Evolutionary conservation across 331 rosid species (phyloP).

Genomic region (Rhamnella rubrinervis): DNA sequence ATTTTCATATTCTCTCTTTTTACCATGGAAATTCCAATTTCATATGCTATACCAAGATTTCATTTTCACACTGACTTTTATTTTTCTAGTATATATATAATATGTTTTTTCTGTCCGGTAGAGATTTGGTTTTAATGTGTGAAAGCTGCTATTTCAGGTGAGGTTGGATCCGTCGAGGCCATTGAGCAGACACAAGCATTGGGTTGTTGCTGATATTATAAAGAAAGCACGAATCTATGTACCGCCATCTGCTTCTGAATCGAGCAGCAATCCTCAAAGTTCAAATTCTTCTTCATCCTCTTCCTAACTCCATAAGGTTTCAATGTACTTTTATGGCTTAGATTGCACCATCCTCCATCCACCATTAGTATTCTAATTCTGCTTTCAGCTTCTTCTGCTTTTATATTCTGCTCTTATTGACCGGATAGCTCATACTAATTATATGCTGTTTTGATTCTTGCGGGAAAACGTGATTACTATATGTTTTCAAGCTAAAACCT

Average conservation of each 20-base stretch:
- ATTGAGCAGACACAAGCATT: conserved; percentile 74
- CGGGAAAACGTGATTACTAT: background rate
- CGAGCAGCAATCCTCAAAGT: conserved; percentile 18
- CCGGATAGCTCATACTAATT: no score
- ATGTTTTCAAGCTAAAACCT: background rate
- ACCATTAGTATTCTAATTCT: no score
- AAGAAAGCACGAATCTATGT: conserved; percentile 77
- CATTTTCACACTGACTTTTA: background rate
- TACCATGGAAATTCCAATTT: background rate
- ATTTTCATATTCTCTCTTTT: background rate
- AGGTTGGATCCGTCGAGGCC: conserved; percentile 76
- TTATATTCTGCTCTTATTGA: no score
- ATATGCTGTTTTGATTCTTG: background rate
- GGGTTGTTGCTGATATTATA: conserved; percentile 86
- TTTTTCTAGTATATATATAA: no score
- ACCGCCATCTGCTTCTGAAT: conserved; percentile 42
- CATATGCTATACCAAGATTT: background rate
- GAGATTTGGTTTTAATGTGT: background rate
- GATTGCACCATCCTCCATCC: no score
- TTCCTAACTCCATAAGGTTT: conserved; percentile 12
- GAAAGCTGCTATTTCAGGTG: conserved; percentile 46
- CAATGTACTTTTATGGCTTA: background rate
- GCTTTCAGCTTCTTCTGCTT: no score
- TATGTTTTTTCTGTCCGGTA: no score
- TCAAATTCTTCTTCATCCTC: conserved; percentile 19